Base-by-base conservation (phyloP, 1,139 yeast species). In the Yueomyces sp. region DNA sequence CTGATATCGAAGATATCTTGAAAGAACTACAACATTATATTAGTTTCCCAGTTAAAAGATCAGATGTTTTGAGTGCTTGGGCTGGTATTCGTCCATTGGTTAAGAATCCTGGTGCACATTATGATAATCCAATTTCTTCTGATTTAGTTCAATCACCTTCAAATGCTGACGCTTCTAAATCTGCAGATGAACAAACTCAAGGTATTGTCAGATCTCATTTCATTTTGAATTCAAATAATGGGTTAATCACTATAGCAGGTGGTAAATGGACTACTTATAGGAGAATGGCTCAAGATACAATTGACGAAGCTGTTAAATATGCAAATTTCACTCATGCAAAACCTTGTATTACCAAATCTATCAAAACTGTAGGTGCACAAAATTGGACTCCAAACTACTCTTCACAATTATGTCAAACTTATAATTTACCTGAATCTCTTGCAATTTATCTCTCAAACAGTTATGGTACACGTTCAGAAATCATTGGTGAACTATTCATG, bases 241-340 rank as follows among this genome's bases (percentile, higher is more conserved):
- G 91, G 27, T 73, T 89, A 53, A 72, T 89, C 41, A 89, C 97
- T 41, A 83, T 89, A 54, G 82, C 95, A 30, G 97, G 97, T 57
- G 97, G 97, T 64, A 89, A 89, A 67, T 89, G 97, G 97, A 89
- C 97, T 45, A 89, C 97, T 37, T 89, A 87, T 69, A 76, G 97
- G 68, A 95, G 86, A 68, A 89, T 89, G 97, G 96, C 97, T 35
- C 80, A 87, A 67, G 96, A 89, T 68, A 85, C 96, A 40, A 81
- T 89, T 42, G 82, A 85, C 63, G 78, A 77, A 52, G 76, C 85
- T 46, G 72, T 85, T 44, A 71, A 75, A 56, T 64, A 70, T 43
- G 68, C 70, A 27, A 57, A 57, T 11, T 63, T 68, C 39, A 28
- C 27, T 1, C 50, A 63, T 40, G 66, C 66, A 43, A 69, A 69